Percentiles rank a stretch among this genome's conserved stretches.
phyloP scores from a whole-genome alignment of 306 rosid species.

The Dryas drummondii region DNA sequence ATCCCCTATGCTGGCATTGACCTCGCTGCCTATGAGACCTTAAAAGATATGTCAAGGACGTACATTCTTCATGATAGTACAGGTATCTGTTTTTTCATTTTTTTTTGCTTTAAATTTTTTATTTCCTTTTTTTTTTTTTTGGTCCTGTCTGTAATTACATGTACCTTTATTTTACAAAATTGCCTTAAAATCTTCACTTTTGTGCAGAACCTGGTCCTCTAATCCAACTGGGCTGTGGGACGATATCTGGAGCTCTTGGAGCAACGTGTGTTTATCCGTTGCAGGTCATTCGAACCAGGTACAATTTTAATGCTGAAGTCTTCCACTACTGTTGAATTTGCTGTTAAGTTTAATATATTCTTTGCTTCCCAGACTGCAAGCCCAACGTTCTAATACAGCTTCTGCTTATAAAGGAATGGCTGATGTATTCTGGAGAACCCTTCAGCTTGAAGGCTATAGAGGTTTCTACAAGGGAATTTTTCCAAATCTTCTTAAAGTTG shows the following conservation, averaged over 20 bases:
- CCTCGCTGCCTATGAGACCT: conserved; percentile 85
- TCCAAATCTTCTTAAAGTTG: conserved; percentile 92
- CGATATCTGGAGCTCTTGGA: conserved; percentile 90
- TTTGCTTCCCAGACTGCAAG: conserved; percentile 80
- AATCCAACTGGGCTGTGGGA: conserved; percentile 90
- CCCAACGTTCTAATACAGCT: conserved; percentile 47
- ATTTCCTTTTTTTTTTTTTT: neutral
- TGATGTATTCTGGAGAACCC: conserved; percentile 86
- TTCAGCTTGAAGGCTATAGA: conserved; percentile 61
- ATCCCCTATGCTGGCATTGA: conserved; percentile 96
- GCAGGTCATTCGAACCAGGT: conserved; percentile 95
- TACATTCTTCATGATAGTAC: conserved; percentile 61
- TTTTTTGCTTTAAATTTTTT: neutral
- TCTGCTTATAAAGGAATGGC: conserved; percentile 65
- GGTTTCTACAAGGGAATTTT: conserved; percentile 96
- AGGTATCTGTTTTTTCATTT: neutral
- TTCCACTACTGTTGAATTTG: conserved; percentile 1
- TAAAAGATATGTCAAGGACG: conserved; percentile 84
- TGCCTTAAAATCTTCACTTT: conserved; percentile 27
- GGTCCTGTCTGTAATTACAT: neutral
- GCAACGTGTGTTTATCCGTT: conserved; percentile 95
- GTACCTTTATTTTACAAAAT: conserved; percentile 11
- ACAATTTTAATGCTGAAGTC: conserved; percentile 22
- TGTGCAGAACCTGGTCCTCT: conserved; percentile 87
- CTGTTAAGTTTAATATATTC: conserved; percentile 1